Percentiles rank a stretch among this genome's conserved stretches.
phyloP scores from a whole-genome alignment of 2,329 filamentous ascomycete species.

The Arthroderma sp. region DNA sequence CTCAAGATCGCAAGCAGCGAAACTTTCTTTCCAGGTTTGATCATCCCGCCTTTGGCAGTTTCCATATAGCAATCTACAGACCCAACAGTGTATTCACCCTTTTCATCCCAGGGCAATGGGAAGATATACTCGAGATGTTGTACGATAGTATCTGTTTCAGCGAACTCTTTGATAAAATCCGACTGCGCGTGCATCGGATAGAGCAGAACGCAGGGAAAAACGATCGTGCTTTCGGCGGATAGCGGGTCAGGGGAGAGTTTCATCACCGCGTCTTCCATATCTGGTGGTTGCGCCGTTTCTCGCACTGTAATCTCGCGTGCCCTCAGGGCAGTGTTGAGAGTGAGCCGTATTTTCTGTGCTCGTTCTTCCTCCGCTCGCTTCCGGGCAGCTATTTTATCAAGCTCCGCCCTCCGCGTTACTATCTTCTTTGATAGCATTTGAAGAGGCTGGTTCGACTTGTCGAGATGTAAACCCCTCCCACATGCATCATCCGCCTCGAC shows the following conservation, averaged over 20 bases:
- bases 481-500: constrained; percentile 71
- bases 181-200: constrained; percentile 74
- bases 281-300: constrained; percentile 58
- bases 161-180: constrained; percentile 82
- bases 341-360: constrained; percentile 42
- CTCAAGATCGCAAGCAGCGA: constrained; percentile 61
- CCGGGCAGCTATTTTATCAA: constrained; percentile 45
- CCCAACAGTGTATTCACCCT: constrained; percentile 51
- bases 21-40: constrained; percentile 83
- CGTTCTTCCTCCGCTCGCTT: constrained; percentile 41
- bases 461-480: constrained; percentile 59
- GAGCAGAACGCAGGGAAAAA: constrained; percentile 68
- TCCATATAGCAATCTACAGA: constrained; percentile 82
- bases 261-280: constrained; percentile 74
- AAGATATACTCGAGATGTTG: constrained; percentile 79
- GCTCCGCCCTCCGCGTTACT: constrained; percentile 42
- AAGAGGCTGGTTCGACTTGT: constrained; percentile 57
- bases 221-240: constrained; percentile 58
- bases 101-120: constrained; percentile 72
- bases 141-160: constrained; percentile 60
- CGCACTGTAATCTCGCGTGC: constrained; percentile 60
- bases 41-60: constrained; percentile 62
- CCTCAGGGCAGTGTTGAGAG: constrained; percentile 54
- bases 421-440: constrained; percentile 52
- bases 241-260: constrained; percentile 58